Conservation (phyloP, 202 grass and related monocot species). For the Setaria italica region DNA sequence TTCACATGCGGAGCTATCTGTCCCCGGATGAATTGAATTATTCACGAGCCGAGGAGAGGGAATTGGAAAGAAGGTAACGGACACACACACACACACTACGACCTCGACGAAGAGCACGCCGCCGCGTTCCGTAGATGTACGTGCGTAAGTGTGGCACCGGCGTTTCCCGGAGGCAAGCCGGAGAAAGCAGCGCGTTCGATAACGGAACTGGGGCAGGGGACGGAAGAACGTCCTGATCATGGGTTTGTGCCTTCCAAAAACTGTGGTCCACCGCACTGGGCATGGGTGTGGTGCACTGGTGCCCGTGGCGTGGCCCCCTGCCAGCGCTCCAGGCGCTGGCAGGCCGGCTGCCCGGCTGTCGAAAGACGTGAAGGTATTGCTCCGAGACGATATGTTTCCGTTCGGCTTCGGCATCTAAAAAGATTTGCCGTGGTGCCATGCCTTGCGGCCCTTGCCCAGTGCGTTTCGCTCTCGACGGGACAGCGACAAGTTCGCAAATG, state of each 20-base stretch:
- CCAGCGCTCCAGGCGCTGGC: not conserved
- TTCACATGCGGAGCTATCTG: constrained; percentile 20
- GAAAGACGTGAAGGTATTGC: constrained; percentile 13
- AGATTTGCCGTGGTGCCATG: not conserved
- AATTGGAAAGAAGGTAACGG: not conserved
- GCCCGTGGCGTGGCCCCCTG: not conserved
- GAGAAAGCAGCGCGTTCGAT: not conserved
- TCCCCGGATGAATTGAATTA: not conserved
- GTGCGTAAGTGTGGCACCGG: too few species aligned
- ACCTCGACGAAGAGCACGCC: too few species aligned
- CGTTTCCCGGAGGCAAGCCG: not conserved
- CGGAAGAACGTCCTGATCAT: not conserved
- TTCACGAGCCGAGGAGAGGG: not conserved
- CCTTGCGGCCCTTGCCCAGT: not conserved
- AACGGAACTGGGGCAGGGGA: not conserved
- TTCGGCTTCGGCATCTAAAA: too few species aligned
- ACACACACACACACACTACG: not conserved
- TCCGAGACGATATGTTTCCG: constrained; percentile 7
- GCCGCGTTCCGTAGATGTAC: not conserved
- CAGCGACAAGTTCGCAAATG: constrained; percentile 16
- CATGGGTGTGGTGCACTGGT: not conserved
- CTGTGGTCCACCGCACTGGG: not conserved
- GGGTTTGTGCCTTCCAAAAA: not conserved
- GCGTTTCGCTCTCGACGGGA: constrained; percentile 8
- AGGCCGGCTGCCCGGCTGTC: not conserved